Percentiles rank a stretch among this genome's conserved stretches.
These are phyloP conservation scores for Penicillium sp. DNA, from an alignment of 2,329 filamentous ascomycete genomes.

Conservation along the genomic window DNA sequence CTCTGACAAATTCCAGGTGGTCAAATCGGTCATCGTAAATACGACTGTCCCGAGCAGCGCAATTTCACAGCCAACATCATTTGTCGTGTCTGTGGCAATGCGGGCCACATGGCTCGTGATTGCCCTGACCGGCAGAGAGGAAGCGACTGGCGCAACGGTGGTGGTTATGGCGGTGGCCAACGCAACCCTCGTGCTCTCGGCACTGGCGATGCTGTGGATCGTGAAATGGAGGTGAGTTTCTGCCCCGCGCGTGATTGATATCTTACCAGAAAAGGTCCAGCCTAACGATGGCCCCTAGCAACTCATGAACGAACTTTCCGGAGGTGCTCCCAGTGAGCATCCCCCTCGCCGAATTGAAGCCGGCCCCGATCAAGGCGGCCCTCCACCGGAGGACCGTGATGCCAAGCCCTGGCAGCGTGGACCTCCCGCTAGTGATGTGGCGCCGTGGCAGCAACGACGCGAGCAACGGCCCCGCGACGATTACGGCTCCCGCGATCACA, in stretches of 20 bases:
- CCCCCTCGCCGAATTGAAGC: slow-evolving; percentile 79
- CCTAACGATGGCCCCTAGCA: slow-evolving; percentile 47
- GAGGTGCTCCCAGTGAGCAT: slow-evolving; percentile 56
- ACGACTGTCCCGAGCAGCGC: slow-evolving; percentile 93
- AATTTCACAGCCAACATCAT: slow-evolving; percentile 99
- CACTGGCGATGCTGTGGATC: slow-evolving; percentile 76
- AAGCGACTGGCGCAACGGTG: slow-evolving; percentile 83
- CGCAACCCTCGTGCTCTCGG: slow-evolving; percentile 59
- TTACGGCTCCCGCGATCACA: slow-evolving; percentile 37
- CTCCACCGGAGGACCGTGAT: slow-evolving; percentile 42
- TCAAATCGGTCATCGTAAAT: slow-evolving; percentile 97
- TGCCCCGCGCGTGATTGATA: background rate
- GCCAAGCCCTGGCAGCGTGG: slow-evolving; percentile 82
- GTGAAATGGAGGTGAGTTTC: slow-evolving; percentile 80
- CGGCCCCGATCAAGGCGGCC: slow-evolving; percentile 55
- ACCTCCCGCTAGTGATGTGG: slow-evolving; percentile 68
- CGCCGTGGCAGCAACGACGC: slow-evolving; percentile 63
- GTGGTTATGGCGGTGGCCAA: slow-evolving; percentile 38
- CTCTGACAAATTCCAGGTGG: slow-evolving; percentile 51
- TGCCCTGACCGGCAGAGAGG: slow-evolving; percentile 92
- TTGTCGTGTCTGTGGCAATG: slow-evolving; percentile 95
- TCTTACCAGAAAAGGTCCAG: no score
- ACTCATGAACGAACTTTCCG: slow-evolving; percentile 96
- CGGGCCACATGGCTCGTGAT: slow-evolving; percentile 96
- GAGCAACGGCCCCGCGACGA: slow-evolving; percentile 50